Conservation (phyloP, 768 basidiomycete genomes). For the Rhodotorula diobovata region DNA sequence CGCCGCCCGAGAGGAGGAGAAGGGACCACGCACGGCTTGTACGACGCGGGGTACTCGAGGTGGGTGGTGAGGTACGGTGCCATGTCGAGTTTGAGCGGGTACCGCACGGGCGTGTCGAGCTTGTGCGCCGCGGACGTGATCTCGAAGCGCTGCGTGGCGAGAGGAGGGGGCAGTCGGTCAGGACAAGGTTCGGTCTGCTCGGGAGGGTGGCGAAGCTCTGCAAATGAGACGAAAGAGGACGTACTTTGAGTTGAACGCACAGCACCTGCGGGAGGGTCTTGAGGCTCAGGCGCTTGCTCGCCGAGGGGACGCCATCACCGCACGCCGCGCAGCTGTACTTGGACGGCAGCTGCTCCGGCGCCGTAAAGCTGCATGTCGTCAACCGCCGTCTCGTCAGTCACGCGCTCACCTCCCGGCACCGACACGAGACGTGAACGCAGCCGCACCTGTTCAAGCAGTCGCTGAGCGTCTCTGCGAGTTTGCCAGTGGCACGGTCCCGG, state of each 20-base stretch:
- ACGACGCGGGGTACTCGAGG: constrained; percentile 27
- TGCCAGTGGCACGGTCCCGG: constrained; percentile 3
- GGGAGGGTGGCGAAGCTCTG: not conserved
- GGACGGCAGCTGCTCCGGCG: constrained; percentile 71
- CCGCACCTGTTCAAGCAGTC: constrained; percentile 68
- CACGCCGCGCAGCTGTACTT: constrained; percentile 84
- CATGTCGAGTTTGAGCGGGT: constrained; percentile 83
- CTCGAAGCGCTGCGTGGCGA: constrained; percentile 69
- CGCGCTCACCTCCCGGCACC: not conserved
- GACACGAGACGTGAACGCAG: constrained; percentile 8
- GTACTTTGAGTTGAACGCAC: constrained; percentile 90
- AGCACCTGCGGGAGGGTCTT: constrained; percentile 80
- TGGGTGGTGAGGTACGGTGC: constrained; percentile 59
- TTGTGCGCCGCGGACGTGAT: constrained; percentile 65
- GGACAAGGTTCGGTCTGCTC: too few relatives aligned
- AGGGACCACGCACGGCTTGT: not conserved
- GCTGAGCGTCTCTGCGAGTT: constrained; percentile 60
- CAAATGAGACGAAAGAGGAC: constrained; percentile 17
- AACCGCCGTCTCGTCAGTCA: not conserved
- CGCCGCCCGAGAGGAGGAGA: too few relatives aligned
- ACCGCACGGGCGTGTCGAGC: constrained; percentile 74
- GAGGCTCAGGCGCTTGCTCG: constrained; percentile 78
- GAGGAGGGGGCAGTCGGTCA: not conserved
- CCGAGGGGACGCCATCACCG: constrained; percentile 64
- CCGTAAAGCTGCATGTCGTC: constrained; percentile 62